These are phyloP conservation scores for Boletus subluridellus DNA, from an alignment of 1,284 basidiomycete species.

Conservation along the genomic window DNA sequence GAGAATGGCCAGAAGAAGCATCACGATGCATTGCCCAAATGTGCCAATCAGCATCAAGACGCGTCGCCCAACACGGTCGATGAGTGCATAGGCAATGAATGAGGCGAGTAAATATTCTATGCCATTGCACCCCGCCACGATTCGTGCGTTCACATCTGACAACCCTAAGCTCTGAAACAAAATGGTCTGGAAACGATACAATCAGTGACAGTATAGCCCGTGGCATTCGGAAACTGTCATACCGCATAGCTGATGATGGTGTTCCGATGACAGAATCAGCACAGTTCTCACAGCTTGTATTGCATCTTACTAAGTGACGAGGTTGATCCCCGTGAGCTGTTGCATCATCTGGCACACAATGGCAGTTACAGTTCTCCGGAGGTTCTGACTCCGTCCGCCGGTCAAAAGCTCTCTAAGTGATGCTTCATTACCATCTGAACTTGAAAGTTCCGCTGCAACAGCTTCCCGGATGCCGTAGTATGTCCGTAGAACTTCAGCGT, in stretches of 20 bases:
- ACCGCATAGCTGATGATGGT: slow-evolving; percentile 27
- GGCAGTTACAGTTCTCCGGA: slow-evolving; percentile 47
- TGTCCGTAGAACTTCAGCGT: slow-evolving; percentile 50
- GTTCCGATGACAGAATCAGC: neutral
- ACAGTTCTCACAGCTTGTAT: neutral
- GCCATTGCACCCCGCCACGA: slow-evolving; percentile 63
- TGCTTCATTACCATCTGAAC: slow-evolving; percentile 33
- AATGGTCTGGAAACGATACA: slow-evolving; percentile 38
- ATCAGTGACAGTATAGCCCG: neutral
- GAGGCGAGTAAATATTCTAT: slow-evolving; percentile 41
- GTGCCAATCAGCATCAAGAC: slow-evolving; percentile 24
- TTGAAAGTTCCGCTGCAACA: slow-evolving; percentile 36
- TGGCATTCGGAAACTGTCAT: slow-evolving; percentile 2
- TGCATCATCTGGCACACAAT: slow-evolving; percentile 33
- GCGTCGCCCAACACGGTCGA: slow-evolving; percentile 23
- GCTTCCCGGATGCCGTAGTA: slow-evolving; percentile 48
- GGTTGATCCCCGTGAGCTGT: slow-evolving; percentile 55
- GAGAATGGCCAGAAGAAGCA: slow-evolving; percentile 27
- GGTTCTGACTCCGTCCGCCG: slow-evolving; percentile 47
- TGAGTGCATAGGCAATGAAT: neutral
- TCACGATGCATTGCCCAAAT: slow-evolving; percentile 26
- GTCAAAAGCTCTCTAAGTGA: neutral
- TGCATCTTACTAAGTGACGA: slow-evolving; percentile 50
- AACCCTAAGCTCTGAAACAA: slow-evolving; percentile 51
- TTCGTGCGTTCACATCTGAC: slow-evolving; percentile 54